Base-by-base conservation (phyloP, 371 early-diverging fungal genomes). In the Basidiobolus meristosporus region DNA sequence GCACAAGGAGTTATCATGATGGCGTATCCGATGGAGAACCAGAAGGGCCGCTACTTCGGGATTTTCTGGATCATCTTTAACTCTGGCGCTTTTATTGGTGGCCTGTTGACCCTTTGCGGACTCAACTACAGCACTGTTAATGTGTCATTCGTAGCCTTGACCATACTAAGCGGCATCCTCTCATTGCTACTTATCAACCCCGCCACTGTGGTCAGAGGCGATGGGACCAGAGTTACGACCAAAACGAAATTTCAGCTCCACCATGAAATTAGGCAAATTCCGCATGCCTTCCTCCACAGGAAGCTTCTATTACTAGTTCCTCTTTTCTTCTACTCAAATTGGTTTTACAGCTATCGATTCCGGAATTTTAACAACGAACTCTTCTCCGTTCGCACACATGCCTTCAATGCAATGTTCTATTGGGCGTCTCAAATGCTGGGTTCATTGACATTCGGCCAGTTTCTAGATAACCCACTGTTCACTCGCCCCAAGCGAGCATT, bases 61-160 rank as follows among this genome's bases (percentile, higher is more conserved):
- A 66, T 77, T 29, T 84, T 84, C 57, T 85, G 85, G 85, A 60
- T 68, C 46, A 70, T 82, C 35, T 85, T 85, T 54, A 84, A 82
- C 56, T 41, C 56, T 36, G 61, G 72, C 44, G 72, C 61, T 21
- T 63, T 75, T 35, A 47, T 84, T 17, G 87, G 87, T 31, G 68
- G 71, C 34, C 45, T 79, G 9, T 68, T 85, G 51, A 71, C 43
- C 66, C 37, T 51, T 57, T 33, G 47, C 59, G 17, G 0, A 29
- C 38, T 7, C 40, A 43, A 26, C 58, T 58, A 16, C 44, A 46
- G 56, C 41, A 52, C 53, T 34, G 53, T 54, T 0, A 81, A 82
- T 40, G 64, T 67, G 29, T 75, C 62, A 0, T 81, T 77, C 52
- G 67, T 81, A 16, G 51, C 65, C 16, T 51, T 82, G 23, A 76